Evolutionary conservation across 805 yeast genomes (phyloP).

Genomic region (Kockiozyma suomiensis): DNA sequence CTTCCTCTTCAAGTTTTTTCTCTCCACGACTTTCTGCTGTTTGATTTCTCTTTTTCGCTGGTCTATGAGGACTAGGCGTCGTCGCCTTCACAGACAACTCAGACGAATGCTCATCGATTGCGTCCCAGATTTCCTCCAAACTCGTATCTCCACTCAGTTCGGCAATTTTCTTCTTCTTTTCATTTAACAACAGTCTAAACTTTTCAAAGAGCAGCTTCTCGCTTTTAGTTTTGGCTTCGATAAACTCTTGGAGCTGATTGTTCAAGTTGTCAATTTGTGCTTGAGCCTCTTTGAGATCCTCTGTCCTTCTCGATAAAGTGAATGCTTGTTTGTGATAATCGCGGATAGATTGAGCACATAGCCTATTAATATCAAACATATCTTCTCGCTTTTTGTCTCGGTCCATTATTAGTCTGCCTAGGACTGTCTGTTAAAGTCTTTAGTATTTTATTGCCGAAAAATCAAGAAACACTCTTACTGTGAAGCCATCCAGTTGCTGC

Average conservation of each 20-base stretch:
- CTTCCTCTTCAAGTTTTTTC: background rate
- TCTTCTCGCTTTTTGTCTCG: slow-evolving; percentile 7
- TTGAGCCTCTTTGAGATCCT: background rate
- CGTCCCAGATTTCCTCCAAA: background rate
- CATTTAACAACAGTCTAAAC: slow-evolving; percentile 12
- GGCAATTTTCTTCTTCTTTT: slow-evolving; percentile 18
- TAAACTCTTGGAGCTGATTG: slow-evolving; percentile 10
- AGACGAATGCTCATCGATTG: background rate
- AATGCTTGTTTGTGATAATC: background rate
- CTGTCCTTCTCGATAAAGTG: background rate
- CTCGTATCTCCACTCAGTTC: slow-evolving; percentile 5
- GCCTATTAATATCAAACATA: slow-evolving; percentile 10
- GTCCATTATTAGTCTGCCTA: slow-evolving; percentile 4
- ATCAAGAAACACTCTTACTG: background rate
- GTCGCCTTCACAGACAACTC: background rate
- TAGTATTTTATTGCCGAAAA: background rate
- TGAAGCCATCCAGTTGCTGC: slow-evolving; percentile 10
- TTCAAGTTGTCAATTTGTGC: background rate
- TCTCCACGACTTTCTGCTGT: no score
- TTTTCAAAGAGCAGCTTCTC: slow-evolving; percentile 12
- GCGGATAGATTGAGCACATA: background rate
- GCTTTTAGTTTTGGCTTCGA: slow-evolving; percentile 9
- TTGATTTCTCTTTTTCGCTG: background rate
- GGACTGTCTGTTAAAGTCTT: slow-evolving; percentile 14
- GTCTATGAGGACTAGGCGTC: background rate